Conservation (phyloP, 73 alveolate genomes). For the Paramecium caudatum region DNA sequence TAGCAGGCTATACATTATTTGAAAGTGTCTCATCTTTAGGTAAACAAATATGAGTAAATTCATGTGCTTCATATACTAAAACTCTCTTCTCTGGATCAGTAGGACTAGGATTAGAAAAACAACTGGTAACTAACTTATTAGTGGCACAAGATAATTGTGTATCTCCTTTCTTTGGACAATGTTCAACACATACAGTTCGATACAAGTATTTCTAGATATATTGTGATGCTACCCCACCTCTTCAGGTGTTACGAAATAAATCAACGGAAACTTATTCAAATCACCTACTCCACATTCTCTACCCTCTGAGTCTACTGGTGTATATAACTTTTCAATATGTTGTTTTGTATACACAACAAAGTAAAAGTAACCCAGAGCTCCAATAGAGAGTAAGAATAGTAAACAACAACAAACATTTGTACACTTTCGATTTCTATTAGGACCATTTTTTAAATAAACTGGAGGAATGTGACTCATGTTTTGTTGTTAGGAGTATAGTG, state of each 20-base stretch:
- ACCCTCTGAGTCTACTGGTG: slow-evolving; percentile 60
- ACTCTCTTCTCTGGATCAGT: slow-evolving; percentile 29
- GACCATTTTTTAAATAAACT: slow-evolving; percentile 49
- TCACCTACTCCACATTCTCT: slow-evolving; percentile 45
- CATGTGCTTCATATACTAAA: slow-evolving; percentile 19
- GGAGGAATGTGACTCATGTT: slow-evolving; percentile 51
- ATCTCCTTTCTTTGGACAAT: slow-evolving; percentile 51
- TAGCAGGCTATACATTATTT: not conserved
- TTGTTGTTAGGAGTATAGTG: slow-evolving; percentile 19
- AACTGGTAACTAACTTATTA: not conserved
- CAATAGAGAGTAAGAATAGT: not conserved
- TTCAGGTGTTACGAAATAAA: slow-evolving; percentile 60
- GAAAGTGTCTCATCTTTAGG: not conserved
- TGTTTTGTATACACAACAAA: slow-evolving; percentile 15
- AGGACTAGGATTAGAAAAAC: slow-evolving; percentile 47
- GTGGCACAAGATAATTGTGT: not conserved
- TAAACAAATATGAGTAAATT: not conserved
- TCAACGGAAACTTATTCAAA: slow-evolving; percentile 65
- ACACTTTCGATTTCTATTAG: slow-evolving; percentile 11
- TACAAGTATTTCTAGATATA: not conserved
- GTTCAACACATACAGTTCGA: slow-evolving; percentile 58
- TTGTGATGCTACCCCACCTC: not conserved
- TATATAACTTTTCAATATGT: slow-evolving; percentile 14
- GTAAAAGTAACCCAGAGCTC: slow-evolving; percentile 30
- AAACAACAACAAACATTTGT: slow-evolving; percentile 48